Evolutionary conservation across 306 rosid genomes (phyloP), one percentile per base, ranked within the genome.

Genomic region (Crotalaria pallida): DNA sequence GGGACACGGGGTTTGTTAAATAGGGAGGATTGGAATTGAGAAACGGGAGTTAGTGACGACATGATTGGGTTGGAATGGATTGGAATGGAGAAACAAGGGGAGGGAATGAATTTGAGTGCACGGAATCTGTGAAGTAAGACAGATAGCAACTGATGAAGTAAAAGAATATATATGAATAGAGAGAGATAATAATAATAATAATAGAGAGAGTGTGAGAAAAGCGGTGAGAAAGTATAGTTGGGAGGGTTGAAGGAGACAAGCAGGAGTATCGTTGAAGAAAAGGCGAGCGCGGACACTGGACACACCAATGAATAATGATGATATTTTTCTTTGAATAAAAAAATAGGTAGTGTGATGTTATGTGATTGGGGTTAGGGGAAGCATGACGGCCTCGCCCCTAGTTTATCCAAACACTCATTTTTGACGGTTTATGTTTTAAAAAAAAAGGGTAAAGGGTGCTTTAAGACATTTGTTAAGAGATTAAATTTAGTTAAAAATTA

Each of bases 1-100:
- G 18, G 69, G 75, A 76, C 15, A 26, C 45, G 80, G 58, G 69
- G 51, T 12, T 85, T 82, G 2, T 29, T 71, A 18, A 71, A 77
- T 21, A 62, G 65, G 12, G 87, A 65, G 12, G 87, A 65, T 6
- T 82, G 90, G 22, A 85, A 57, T 51, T 88, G 89, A 55, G 88
- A 85, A 27, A 87, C 17, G n/a, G 82, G 76, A 10, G 74, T 77
- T 0, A 82, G 66, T 63, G 96, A 91, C 73, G 97, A 95, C 99
- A 94, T 93, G 33, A 73, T 47, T 16, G 3, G 13, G 29, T 17
- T 57, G 11, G 18, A 60, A 7, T 34, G 40, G 24, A 52, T 59
- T 59, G 31, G 5, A 27, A 27, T n/a, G 31, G 5, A 27, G 31
- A 27, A 27, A 27, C 3, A 27, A 27, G 5, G 31, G 5, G 5